Evolutionary conservation across 2,329 filamentous ascomycete genomes (phyloP).

Genomic region (Tolypocladium ovalisporum): DNA sequence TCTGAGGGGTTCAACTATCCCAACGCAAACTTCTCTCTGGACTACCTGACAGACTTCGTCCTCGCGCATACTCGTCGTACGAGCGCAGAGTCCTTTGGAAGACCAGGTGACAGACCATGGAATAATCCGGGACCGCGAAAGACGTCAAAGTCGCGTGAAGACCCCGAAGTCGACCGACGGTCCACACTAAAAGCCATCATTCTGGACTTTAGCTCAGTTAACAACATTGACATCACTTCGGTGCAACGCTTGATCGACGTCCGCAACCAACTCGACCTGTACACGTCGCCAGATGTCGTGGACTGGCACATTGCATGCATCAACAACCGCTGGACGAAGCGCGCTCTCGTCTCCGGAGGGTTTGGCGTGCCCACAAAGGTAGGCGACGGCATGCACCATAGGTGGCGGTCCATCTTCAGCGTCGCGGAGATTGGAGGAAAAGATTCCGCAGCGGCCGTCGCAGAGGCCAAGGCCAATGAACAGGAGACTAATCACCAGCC

Average conservation of each 20-base stretch:
- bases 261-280: constrained; percentile 83
- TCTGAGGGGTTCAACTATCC: constrained; percentile 94
- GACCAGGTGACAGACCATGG: constrained; percentile 77
- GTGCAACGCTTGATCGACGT: constrained; percentile 90
- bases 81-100: constrained; percentile 52
- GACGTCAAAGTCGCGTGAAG: constrained; percentile 29
- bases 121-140: constrained; percentile 70
- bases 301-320: constrained; percentile 96
- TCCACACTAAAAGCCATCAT: constrained; percentile 81
- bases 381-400: constrained; percentile 36
- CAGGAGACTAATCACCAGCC: constrained; percentile 3
- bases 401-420: constrained; percentile 93
- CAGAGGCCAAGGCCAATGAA: constrained; percentile 53
- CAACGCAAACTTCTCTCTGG: constrained; percentile 81
- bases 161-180: constrained; percentile 25
- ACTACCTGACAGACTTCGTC: constrained; percentile 61
- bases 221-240: constrained; percentile 88
- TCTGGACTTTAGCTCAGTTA: constrained; percentile 86
- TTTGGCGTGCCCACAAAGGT: constrained; percentile 68
- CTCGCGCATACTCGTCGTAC: constrained; percentile 66
- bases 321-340: constrained; percentile 85
- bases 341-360: constrained; percentile 73
- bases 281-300: constrained; percentile 68
- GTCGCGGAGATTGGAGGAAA: constrained; percentile 75
- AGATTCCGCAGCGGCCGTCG: constrained; percentile 56